Conservation (phyloP, 2,329 filamentous ascomycete genomes). For the Xylariales sp. region DNA sequence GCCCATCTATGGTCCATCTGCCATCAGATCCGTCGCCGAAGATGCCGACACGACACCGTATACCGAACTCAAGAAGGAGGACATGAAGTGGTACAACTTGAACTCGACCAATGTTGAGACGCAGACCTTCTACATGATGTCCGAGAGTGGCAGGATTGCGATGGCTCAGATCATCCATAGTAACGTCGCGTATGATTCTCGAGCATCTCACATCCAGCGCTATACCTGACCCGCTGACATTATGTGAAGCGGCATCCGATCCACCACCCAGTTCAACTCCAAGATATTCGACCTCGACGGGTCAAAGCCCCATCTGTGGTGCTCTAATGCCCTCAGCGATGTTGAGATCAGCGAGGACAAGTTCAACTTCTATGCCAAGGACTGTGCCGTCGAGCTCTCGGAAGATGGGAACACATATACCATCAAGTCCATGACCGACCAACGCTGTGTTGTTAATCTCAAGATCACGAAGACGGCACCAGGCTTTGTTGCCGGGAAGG, state of each 20-base stretch:
- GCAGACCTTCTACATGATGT: conserved; percentile 86
- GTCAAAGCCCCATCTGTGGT: conserved; percentile 75
- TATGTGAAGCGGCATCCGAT: conserved; percentile 71
- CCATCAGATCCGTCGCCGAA: conserved; percentile 79
- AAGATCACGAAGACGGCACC: conserved; percentile 72
- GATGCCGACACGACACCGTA: conserved; percentile 75
- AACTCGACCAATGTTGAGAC: conserved; percentile 90
- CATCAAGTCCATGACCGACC: conserved; percentile 86
- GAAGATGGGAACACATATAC: conserved; percentile 78
- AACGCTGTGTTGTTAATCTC: conserved; percentile 77
- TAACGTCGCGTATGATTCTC: conserved; percentile 74
- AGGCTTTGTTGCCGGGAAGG: conserved; percentile 78
- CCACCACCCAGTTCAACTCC: conserved; percentile 88
- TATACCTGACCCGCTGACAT: conserved; percentile 15
- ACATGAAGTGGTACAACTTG: conserved; percentile 77
- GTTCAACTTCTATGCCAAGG: conserved; percentile 78
- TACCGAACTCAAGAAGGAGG: conserved; percentile 71
- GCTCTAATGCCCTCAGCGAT: conserved; percentile 72
- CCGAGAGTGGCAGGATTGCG: conserved; percentile 70
- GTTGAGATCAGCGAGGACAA: conserved; percentile 81
- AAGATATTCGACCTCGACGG: conserved; percentile 81
- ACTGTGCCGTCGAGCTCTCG: conserved; percentile 79
- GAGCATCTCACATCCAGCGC: conserved; percentile 8
- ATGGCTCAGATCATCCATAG: conserved; percentile 95
- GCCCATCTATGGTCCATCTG: conserved; percentile 87